Evolutionary conservation across 345 rosid species (phyloP).

Genomic region (Heritiera fomes): DNA sequence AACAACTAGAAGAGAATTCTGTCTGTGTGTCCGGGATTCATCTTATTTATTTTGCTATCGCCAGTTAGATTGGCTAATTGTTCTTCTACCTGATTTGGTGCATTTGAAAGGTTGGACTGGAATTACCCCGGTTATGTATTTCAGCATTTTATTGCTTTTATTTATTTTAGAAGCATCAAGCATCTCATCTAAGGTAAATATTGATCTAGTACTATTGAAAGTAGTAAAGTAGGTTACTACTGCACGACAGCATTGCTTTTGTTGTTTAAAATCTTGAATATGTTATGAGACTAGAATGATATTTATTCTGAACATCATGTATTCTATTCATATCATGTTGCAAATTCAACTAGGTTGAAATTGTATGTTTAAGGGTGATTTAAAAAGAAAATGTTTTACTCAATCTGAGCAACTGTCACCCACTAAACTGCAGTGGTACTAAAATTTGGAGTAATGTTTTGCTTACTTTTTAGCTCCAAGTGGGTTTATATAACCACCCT

Average conservation of each 20-base stretch:
- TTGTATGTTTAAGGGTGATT: not conserved
- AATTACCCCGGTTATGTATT: not conserved
- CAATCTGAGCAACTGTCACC: not conserved
- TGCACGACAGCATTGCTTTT: not conserved
- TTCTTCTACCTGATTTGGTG: not conserved
- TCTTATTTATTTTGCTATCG: not conserved
- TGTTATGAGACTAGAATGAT: not conserved
- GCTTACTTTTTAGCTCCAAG: not conserved
- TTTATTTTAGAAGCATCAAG: not conserved
- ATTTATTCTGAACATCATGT: not conserved
- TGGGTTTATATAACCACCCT: no score
- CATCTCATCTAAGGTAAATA: not conserved
- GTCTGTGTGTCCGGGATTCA: not conserved
- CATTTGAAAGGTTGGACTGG: not conserved
- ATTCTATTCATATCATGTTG: not conserved
- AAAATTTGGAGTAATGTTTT: not conserved
- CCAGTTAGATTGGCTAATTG: not conserved
- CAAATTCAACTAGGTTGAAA: not conserved
- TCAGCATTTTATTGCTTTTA: not conserved
- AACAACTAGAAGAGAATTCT: not conserved
- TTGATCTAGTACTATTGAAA: not conserved
- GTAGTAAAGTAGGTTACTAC: not conserved
- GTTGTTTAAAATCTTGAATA: not conserved
- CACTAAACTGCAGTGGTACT: not conserved
- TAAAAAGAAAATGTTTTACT: not conserved